Evolutionary conservation across 106 monocot species (phyloP), one percentile per base, ranked within the genome.

Genomic region (Dendrobium catenatum): DNA sequence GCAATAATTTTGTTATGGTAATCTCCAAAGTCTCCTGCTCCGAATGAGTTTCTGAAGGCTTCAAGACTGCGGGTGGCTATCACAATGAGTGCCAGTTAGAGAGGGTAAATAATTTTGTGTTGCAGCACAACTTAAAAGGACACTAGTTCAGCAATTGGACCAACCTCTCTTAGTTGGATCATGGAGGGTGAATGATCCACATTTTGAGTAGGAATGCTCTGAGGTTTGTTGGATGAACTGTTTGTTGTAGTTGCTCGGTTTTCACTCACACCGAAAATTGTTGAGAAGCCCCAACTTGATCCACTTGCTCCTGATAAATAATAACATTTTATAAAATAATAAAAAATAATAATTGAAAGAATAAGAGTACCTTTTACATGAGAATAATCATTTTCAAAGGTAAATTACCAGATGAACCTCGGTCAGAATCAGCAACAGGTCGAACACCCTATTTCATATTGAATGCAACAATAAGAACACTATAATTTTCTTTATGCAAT

Each of bases 121-220:
- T 66, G 26, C 26, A 64, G 64, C 64, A 22, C 0, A 26, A 64
- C 24, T 16, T 16, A n/a, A 37, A 72, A 72, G 24, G 24, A 64
- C 20, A 51, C 1, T 51, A 51, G 15, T 51, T 24, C 64, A 7
- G 24, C 1, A 22, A 6, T 64, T 64, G 64, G 24, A 15, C n/a
- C 6, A 64, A 94, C 97, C 94, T 98, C 97, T 87, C 56, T 89
- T 81, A 98, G 68, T 47, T 88, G 97, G 79, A 94, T 94, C 75
- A 84, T 79, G 61, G 94, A 88, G 20, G 85, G 8, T 4, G 88
- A 55, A 68, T 88, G 80, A 16, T 98, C 90, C n/a, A 98, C 42
- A 54, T 77, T 85, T 11, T 80, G 85, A 64, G 82, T 37, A 79
- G 82, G 75, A 13, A 83, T 68, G 37, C n/a, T 46, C 70, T 83